Percentiles rank a stretch among this genome's conserved stretches.
These are phyloP conservation scores for Hevea brasiliensis DNA, from an alignment of 345 rosid genomes.

Conservation along the genomic window DNA sequence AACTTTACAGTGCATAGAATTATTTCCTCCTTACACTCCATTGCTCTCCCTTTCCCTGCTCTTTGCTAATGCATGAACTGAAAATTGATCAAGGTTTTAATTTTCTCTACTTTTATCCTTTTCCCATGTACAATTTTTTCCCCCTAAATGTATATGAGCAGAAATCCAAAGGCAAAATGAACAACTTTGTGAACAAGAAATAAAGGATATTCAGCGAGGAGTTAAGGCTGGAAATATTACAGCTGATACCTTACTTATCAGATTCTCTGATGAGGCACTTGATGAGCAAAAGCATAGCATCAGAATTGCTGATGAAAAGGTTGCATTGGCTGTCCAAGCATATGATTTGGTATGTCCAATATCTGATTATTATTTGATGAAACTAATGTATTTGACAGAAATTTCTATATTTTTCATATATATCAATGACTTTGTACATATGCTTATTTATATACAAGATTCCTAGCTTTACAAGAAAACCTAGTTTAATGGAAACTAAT, in stretches of 20 bases:
- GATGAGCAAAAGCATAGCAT: slow-evolving; percentile 95
- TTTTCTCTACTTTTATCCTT: not conserved
- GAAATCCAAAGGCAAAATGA: slow-evolving; percentile 82
- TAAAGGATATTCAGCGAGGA: slow-evolving; percentile 71
- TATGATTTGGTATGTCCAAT: slow-evolving; percentile 74
- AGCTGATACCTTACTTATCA: slow-evolving; percentile 47
- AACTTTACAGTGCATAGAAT: not conserved
- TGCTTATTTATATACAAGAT: too few relatives aligned
- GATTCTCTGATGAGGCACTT: slow-evolving; percentile 83
- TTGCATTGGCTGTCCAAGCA: slow-evolving; percentile 81
- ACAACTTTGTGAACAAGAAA: slow-evolving; percentile 80
- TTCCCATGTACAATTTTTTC: not conserved
- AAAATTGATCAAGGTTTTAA: not conserved
- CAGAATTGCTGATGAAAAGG: slow-evolving; percentile 95
- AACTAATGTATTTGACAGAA: too few relatives aligned
- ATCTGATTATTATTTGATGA: not conserved
- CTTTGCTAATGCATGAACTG: not conserved
- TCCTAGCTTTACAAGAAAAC: too few relatives aligned
- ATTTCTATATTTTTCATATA: too few relatives aligned
- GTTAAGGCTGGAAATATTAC: slow-evolving; percentile 55
- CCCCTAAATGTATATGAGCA: slow-evolving; percentile 28
- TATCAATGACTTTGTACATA: too few relatives aligned
- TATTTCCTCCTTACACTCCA: too few relatives aligned
- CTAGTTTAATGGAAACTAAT: too few relatives aligned
- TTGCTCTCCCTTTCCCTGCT: not conserved